Percentiles rank a stretch among this genome's conserved stretches.
Evolutionary conservation across 768 basidiomycete genomes (phyloP).

Genomic region (Chalciporus chontae): DNA sequence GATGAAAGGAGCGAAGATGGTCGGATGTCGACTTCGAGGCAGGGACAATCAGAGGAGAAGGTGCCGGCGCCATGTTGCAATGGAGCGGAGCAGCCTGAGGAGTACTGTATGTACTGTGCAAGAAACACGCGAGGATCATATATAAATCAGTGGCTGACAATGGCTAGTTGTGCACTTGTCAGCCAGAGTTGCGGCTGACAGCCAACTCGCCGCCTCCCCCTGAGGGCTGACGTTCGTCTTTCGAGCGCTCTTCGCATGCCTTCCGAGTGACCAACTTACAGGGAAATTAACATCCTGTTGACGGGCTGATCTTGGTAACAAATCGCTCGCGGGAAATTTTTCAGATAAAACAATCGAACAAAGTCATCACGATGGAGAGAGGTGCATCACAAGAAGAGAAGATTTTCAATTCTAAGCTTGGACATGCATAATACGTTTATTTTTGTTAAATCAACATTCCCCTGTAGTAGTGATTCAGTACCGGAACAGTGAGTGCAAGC

Average conservation of each 20-base stretch:
- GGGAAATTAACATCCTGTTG: not conserved
- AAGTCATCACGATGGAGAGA: not conserved
- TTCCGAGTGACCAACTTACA: not conserved
- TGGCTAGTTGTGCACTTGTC: constrained; percentile 9
- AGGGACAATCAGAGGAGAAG: constrained; percentile 2
- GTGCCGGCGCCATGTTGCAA: constrained; percentile 22
- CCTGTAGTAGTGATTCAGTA: constrained; percentile 29
- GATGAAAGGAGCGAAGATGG: constrained; percentile 14
- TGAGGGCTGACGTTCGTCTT: not conserved
- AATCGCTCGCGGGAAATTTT: not conserved
- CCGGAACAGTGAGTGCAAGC: not conserved
- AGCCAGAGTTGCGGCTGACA: constrained; percentile 24
- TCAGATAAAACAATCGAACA: not conserved
- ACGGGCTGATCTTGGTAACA: too few species aligned
- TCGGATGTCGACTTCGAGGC: not conserved
- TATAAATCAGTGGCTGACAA: constrained; percentile 26
- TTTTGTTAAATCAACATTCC: constrained; percentile 45
- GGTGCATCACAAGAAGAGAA: not conserved
- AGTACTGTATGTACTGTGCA: not conserved
- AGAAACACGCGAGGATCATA: constrained; percentile 15
- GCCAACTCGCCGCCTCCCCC: too few species aligned
- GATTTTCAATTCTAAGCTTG: not conserved
- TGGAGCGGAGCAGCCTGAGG: not conserved
- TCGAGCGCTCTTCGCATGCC: not conserved
- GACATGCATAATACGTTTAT: constrained; percentile 10